Percentiles rank a stretch among this genome's conserved stretches.
Evolutionary conservation across 2,329 filamentous ascomycete genomes (phyloP).

Genomic region (Anthostomella pinea): DNA sequence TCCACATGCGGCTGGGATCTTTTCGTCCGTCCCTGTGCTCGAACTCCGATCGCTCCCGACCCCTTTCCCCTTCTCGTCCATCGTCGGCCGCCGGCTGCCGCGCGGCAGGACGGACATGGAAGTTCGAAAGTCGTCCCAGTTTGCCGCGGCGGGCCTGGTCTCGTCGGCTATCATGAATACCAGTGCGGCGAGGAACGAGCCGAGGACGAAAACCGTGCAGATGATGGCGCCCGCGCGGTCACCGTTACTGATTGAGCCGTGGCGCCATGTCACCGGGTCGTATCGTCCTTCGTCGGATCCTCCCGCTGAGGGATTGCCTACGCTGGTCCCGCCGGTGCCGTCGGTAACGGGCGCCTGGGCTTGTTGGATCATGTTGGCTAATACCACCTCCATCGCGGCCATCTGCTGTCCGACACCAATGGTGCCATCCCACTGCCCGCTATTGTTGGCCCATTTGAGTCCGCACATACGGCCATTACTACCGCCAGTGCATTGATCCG

Average conservation of each 20-base stretch:
- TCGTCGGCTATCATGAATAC: slow-evolving; percentile 51
- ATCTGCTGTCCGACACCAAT: slow-evolving; percentile 69
- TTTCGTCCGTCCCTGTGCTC: slow-evolving; percentile 18
- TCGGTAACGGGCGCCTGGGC: slow-evolving; percentile 38
- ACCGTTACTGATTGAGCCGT: slow-evolving; percentile 47
- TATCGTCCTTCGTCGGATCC: slow-evolving; percentile 44
- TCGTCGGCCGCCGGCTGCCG: neutral
- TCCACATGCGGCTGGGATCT: slow-evolving; percentile 11
- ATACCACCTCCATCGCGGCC: slow-evolving; percentile 63
- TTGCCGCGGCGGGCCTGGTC: slow-evolving; percentile 26
- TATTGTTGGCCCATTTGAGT: slow-evolving; percentile 54
- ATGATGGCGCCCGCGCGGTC: slow-evolving; percentile 70
- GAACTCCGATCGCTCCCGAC: slow-evolving; percentile 15
- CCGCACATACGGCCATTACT: slow-evolving; percentile 57
- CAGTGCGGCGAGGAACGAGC: slow-evolving; percentile 51
- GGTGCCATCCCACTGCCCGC: slow-evolving; percentile 52
- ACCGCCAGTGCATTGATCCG: slow-evolving; percentile 56
- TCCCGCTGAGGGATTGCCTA: slow-evolving; percentile 45
- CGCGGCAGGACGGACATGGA: no score
- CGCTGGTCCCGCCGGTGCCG: slow-evolving; percentile 48
- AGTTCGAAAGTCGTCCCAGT: slow-evolving; percentile 22
- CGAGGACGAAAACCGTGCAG: slow-evolving; percentile 55
- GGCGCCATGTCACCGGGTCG: slow-evolving; percentile 22
- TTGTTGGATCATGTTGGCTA: slow-evolving; percentile 56
- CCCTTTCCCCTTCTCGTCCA: slow-evolving; percentile 17